A percentile compares a stretch with the other conserved stretches of the same genome.
Evolutionary conservation across 2,329 filamentous ascomycete species (phyloP).

Genomic region (Rhexocercosporidium sp.): DNA sequence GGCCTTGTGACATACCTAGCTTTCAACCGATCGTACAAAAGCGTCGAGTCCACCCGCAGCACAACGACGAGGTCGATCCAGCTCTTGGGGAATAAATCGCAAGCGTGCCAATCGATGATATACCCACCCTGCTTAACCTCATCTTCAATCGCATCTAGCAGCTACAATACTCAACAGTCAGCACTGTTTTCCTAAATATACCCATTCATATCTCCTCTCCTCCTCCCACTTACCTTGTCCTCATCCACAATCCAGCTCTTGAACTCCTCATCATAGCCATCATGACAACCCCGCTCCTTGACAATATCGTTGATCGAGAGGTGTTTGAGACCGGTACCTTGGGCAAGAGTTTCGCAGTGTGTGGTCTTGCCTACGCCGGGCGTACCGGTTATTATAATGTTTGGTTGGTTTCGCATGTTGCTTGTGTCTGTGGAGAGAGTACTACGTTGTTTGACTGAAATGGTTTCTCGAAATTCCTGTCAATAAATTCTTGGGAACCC

Average conservation of each 20-base stretch:
- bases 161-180: slow-evolving; percentile 48
- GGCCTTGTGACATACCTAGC: slow-evolving; percentile 58
- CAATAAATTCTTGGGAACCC: neutral
- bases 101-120: slow-evolving; percentile 98
- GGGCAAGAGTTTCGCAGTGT: slow-evolving; percentile 81
- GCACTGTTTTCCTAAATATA: neutral
- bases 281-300: slow-evolving; percentile 85
- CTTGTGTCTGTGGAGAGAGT: neutral
- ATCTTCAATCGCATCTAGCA: slow-evolving; percentile 88
- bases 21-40: slow-evolving; percentile 83
- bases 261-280: slow-evolving; percentile 84
- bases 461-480: neutral
- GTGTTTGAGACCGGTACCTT: slow-evolving; percentile 78
- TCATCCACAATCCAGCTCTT: slow-evolving; percentile 95
- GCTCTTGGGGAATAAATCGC: slow-evolving; percentile 89
- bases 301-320: slow-evolving; percentile 89
- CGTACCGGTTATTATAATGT: slow-evolving; percentile 94
- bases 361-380: slow-evolving; percentile 96
- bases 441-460: neutral
- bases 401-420: slow-evolving; percentile 63
- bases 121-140: slow-evolving; percentile 79
- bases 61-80: slow-evolving; percentile 97
- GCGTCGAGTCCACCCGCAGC: slow-evolving; percentile 77
- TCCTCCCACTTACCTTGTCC: slow-evolving; percentile 71
- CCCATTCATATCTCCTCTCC: neutral